phyloP scores from a whole-genome alignment of 2,329 filamentous ascomycete species.

The Penicillium paneum region DNA sequence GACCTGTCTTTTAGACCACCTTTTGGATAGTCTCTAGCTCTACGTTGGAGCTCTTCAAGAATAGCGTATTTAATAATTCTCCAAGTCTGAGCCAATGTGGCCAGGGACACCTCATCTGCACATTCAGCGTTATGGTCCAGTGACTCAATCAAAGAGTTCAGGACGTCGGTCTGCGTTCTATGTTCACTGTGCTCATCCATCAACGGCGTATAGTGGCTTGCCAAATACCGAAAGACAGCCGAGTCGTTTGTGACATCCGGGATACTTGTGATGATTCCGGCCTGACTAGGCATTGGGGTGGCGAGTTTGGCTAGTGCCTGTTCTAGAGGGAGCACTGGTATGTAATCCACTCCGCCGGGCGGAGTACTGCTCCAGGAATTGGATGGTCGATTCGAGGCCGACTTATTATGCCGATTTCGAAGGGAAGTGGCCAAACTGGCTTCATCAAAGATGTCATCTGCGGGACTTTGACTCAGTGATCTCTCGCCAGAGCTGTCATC shows the following conservation, averaged over 20 bases:
- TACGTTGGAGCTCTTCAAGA: slow-evolving; percentile 47
- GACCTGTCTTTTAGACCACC: slow-evolving; percentile 24
- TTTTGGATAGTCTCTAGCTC: slow-evolving; percentile 34
- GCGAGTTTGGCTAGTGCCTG: slow-evolving; percentile 47
- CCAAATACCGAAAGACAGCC: slow-evolving; percentile 43
- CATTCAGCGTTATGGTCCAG: slow-evolving; percentile 55
- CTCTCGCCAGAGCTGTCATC: slow-evolving; percentile 48
- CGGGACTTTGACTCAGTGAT: slow-evolving; percentile 50
- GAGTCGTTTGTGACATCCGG: slow-evolving; percentile 46
- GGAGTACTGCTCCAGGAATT: slow-evolving; percentile 56
- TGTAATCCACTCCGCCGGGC: slow-evolving; percentile 46
- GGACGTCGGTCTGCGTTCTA: slow-evolving; percentile 22
- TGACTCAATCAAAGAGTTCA: slow-evolving; percentile 39
- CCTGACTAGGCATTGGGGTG: slow-evolving; percentile 43
- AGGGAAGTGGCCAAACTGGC: slow-evolving; percentile 50
- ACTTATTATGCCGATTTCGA: slow-evolving; percentile 48
- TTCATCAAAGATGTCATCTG: slow-evolving; percentile 58
- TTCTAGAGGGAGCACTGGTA: slow-evolving; percentile 51
- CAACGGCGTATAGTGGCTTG: slow-evolving; percentile 42
- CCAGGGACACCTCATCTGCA: slow-evolving; percentile 50
- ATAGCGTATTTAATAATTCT: slow-evolving; percentile 53
- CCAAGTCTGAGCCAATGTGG: slow-evolving; percentile 59
- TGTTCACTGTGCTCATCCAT: slow-evolving; percentile 29
- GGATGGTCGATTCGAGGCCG: slow-evolving; percentile 46
- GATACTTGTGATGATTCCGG: slow-evolving; percentile 50